phyloP scores from a whole-genome alignment of 768 basidiomycete genomes.

The Lactarius trivialis region DNA sequence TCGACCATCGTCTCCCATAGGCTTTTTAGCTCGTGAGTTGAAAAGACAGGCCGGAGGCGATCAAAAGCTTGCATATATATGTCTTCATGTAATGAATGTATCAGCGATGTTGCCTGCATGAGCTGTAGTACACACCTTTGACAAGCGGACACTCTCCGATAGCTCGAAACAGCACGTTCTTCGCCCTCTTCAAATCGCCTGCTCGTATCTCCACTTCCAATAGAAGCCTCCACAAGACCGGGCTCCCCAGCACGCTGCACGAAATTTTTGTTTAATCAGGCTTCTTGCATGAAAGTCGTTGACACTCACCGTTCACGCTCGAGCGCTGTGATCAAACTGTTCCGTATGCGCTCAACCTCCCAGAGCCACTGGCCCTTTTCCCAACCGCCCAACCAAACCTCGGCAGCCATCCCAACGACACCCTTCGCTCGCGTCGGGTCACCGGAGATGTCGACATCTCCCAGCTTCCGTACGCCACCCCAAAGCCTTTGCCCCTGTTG shows the following conservation, averaged over 20 bases:
- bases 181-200: slow-evolving; percentile 53
- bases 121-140: slow-evolving; percentile 47
- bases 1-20: slow-evolving; percentile 75
- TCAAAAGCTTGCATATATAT: slow-evolving; percentile 76
- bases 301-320: slow-evolving; percentile 57
- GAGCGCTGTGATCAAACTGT: slow-evolving; percentile 53
- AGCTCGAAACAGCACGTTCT: slow-evolving; percentile 67
- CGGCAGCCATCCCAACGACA: slow-evolving; percentile 51
- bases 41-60: slow-evolving; percentile 58
- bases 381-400: slow-evolving; percentile 80
- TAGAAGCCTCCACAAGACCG: slow-evolving; percentile 64
- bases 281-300: neutral
- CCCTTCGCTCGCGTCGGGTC: slow-evolving; percentile 44
- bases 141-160: slow-evolving; percentile 66
- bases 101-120: slow-evolving; percentile 14
- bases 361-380: slow-evolving; percentile 62
- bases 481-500: slow-evolving; percentile 75
- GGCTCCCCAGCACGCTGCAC: slow-evolving; percentile 56
- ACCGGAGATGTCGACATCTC: slow-evolving; percentile 39
- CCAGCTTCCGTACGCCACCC: slow-evolving; percentile 56
- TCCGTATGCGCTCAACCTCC: slow-evolving; percentile 66
- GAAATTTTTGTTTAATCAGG: slow-evolving; percentile 1
- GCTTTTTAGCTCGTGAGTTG: slow-evolving; percentile 47
- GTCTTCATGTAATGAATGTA: slow-evolving; percentile 35
- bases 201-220: slow-evolving; percentile 71